Evolutionary conservation across 192 early-diverging fungal genomes (phyloP).

Genomic region (Podila horticola): DNA sequence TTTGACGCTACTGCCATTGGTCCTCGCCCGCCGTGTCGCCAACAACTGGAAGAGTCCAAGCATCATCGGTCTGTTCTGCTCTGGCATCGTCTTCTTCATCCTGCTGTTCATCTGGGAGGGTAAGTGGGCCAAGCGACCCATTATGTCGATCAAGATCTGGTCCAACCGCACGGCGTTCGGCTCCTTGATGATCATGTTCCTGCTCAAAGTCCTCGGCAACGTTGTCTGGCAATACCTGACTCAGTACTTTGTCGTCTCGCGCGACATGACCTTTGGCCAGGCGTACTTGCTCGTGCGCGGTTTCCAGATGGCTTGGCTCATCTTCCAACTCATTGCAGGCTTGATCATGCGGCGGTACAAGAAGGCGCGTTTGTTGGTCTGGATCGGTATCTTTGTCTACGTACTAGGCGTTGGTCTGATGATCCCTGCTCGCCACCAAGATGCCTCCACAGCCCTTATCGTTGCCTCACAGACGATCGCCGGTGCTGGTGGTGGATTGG

Average conservation of each 20-base stretch:
- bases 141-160: constrained; percentile 5
- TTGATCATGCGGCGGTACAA: constrained; percentile 3
- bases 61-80: background rate
- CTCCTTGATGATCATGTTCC: constrained; percentile 1
- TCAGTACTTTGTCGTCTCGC: background rate
- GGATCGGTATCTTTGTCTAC: constrained; percentile 6
- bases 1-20: background rate
- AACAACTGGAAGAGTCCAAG: background rate
- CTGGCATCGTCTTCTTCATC: background rate
- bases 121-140: background rate
- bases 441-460: background rate
- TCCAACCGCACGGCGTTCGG: background rate
- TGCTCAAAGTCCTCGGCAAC: constrained; percentile 1
- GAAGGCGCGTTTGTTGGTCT: background rate
- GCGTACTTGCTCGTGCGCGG: constrained; percentile 2
- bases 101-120: background rate
- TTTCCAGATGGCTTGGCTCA: constrained; percentile 5
- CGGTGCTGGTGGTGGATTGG: constrained; percentile 7
- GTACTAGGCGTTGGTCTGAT: background rate
- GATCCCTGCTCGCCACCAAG: constrained; percentile 3
- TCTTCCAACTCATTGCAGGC: constrained; percentile 4
- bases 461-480: background rate
- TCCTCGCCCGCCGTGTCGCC: background rate
- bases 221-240: constrained; percentile 1
- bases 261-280: constrained; percentile 5